phyloP scores from a whole-genome alignment of 1,284 basidiomycete genomes.

The Ganoderma leucocontextum region DNA sequence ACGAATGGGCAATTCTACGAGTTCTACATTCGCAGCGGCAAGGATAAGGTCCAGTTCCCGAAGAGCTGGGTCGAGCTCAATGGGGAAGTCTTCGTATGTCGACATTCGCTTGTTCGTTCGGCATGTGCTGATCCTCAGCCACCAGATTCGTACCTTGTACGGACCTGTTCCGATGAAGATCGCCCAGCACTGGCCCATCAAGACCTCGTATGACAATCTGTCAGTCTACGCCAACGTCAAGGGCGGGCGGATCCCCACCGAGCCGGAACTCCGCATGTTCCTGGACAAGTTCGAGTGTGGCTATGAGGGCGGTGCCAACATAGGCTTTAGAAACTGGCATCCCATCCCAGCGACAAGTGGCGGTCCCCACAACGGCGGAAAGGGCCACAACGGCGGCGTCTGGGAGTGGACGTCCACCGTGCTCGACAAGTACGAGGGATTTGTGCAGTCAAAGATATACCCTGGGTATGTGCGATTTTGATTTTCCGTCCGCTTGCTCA shows the following conservation, averaged over 20 bases:
- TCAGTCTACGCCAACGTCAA: conserved; percentile 83
- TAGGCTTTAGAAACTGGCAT: conserved; percentile 94
- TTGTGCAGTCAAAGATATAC: conserved; percentile 78
- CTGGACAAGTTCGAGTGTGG: conserved; percentile 73
- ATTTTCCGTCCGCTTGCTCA: neutral
- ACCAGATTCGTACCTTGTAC: conserved; percentile 84
- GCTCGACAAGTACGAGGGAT: conserved; percentile 80
- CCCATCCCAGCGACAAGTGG: conserved; percentile 84
- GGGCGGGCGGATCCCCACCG: conserved; percentile 92
- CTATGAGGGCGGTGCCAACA: conserved; percentile 79
- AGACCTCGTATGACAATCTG: conserved; percentile 84
- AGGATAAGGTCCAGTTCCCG: conserved; percentile 57
- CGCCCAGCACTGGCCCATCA: conserved; percentile 87
- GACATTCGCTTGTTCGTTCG: conserved; percentile 9
- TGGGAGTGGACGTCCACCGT: conserved; percentile 97
- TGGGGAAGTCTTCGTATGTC: conserved; percentile 57
- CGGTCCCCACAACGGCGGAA: conserved; percentile 52
- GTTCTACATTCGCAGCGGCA: conserved; percentile 57
- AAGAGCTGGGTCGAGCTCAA: conserved; percentile 72
- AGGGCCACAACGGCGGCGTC: conserved; percentile 92
- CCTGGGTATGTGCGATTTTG: conserved; percentile 64
- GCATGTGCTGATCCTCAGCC: neutral
- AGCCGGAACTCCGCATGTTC: conserved; percentile 87
- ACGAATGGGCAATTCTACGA: conserved; percentile 83
- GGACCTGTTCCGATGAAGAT: conserved; percentile 83